Evolutionary conservation across 2,329 filamentous ascomycete species (phyloP), one percentile per base, ranked within the genome.

Genomic region (Claviceps arundinis): DNA sequence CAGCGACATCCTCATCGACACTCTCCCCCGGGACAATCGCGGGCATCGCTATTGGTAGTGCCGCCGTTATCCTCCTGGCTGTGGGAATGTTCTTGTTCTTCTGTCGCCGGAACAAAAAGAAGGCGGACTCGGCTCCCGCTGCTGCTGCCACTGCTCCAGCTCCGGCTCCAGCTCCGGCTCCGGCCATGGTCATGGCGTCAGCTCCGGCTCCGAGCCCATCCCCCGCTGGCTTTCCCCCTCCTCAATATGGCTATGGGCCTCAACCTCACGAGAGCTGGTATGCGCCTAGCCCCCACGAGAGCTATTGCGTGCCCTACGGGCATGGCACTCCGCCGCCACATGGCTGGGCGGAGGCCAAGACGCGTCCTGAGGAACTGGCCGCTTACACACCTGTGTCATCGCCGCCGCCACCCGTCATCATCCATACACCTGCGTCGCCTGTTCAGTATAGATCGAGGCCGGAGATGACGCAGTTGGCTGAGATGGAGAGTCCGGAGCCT

Each of bases 31-130:
- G 54, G 37, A 56, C 56, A 4, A 63, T 63, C 42, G 60, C 59
- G 7, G 61, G 61, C 24, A 60, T 61, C n/a, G 58, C 56, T 38
- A 60, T 62, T 42, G 61, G 58, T 40, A 54, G 56, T 9, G 57
- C 56, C 2, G 59, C 56, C 8, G 56, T 60, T 8, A 40, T 60
- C 4, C 52, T 60, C 22, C n/a, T 61, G 3, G 56, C 56, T 4
- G 30, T 60, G 5, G 56, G 56, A 8, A 47, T 56, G 38, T 34
- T 48, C 19, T 37, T 59, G 9, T 56, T 55, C 52, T 56, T 55
- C 44, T 56, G 52, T 37, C 56, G 55, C 8, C 57, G 54, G 13
- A 50, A 42, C 5, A n/a, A 24, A 24, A 16, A 34, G 16, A 52
- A 47, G 16, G 40, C 48, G 13, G 43, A 49, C 5, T 22, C 53